Evolutionary conservation across 2,329 filamentous ascomycete species (phyloP), one percentile per base, ranked within the genome.

Genomic region (Cephalotrichum gorgonifer): DNA sequence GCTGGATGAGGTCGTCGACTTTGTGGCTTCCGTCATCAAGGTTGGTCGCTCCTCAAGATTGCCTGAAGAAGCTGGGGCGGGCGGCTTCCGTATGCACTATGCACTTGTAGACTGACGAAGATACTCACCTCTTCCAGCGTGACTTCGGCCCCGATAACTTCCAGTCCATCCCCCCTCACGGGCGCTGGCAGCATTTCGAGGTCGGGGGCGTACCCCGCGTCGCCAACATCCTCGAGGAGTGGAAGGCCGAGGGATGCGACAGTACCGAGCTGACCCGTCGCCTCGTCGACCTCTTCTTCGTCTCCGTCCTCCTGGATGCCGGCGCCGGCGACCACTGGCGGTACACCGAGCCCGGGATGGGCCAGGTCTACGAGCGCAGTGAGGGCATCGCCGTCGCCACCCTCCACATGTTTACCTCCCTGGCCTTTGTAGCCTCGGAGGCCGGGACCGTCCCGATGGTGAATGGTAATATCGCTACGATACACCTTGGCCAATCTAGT

Each of bases 101-200:
- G 31, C 31, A 14, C 38, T 27, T 3, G 6, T n/a, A n/a, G n/a
- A n/a, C n/a, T n/a, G n/a, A n/a, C n/a, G n/a, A n/a, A n/a, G n/a
- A n/a, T n/a, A n/a, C n/a, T n/a, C n/a, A n/a, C 4, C 30, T 4
- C 30, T 33, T 11, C n/a, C 30, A 76, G 73, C 69, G 73, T 17
- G 73, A 76, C 53, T 76, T 72, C 52, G 73, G 73, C 0, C 73
- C 73, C 1, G 64, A 73, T 51, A 64, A 59, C 17, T 73, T 62
- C 53, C 57, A 62, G 0, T 14, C 30, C 6, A 79, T 79, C 46
- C 75, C 75, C 0, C 72, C 74, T 9, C 75, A 79, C 53, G 78
- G 71, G 8, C 70, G 79, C 41, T 82, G 79, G 74, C 79, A 82
- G 57, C 79, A 83, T 61, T 82, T 82, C 54, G 73, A 80, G 14